phyloP scores from a whole-genome alignment of 2,329 filamentous ascomycete species.

The Talaromyces sp. region DNA sequence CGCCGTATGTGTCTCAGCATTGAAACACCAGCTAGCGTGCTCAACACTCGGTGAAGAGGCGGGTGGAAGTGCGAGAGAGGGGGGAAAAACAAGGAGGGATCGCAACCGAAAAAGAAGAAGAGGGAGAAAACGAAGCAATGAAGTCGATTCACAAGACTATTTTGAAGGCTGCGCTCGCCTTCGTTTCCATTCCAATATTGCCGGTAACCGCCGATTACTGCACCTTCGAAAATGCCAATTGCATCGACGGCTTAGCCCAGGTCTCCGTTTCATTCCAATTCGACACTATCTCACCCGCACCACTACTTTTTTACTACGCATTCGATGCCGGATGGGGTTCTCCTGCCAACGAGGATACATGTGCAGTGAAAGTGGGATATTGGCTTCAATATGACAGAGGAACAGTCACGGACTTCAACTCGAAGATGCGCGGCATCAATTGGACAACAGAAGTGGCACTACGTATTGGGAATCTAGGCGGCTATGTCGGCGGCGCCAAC shows the following conservation, averaged over 20 bases:
- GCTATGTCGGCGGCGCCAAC: slow-evolving; percentile 31
- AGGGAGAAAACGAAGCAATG: slow-evolving; percentile 10
- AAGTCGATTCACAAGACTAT: background rate
- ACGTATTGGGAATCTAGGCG: slow-evolving; percentile 36
- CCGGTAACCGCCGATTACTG: slow-evolving; percentile 21
- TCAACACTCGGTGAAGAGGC: background rate
- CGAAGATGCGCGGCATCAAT: slow-evolving; percentile 27
- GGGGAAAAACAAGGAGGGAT: background rate
- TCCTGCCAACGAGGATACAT: slow-evolving; percentile 20
- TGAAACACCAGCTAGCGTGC: background rate
- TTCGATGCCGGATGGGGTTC: slow-evolving; percentile 28
- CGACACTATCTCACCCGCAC: slow-evolving; percentile 32
- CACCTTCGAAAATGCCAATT: slow-evolving; percentile 33
- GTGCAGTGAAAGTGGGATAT: slow-evolving; percentile 34
- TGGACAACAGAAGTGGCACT: slow-evolving; percentile 37
- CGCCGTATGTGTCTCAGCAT: background rate
- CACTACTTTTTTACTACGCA: slow-evolving; percentile 34
- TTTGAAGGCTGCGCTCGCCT: slow-evolving; percentile 9
- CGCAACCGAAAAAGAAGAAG: background rate
- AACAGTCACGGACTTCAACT: slow-evolving; percentile 24
- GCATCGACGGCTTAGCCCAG: slow-evolving; percentile 39
- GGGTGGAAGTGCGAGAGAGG: background rate
- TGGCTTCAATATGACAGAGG: slow-evolving; percentile 35
- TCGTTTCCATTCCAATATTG: background rate
- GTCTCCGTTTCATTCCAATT: slow-evolving; percentile 33